A percentile compares a stretch with the other conserved stretches of the same genome.
These are phyloP conservation scores for Chaetomiaceae sp. DNA, from an alignment of 2,329 filamentous ascomycete genomes.

Conservation along the genomic window DNA sequence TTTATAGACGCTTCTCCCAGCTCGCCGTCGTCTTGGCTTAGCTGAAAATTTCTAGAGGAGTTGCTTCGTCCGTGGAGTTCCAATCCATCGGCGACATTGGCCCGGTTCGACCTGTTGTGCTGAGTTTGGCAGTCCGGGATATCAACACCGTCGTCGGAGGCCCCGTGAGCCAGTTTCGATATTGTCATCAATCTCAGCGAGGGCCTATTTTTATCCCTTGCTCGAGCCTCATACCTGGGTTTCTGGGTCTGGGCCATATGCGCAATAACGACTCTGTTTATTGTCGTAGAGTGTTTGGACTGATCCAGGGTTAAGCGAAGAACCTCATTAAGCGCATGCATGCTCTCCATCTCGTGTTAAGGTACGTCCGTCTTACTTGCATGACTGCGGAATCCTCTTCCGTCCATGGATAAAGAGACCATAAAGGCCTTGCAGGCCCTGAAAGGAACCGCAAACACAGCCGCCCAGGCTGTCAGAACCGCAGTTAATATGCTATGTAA, in stretches of 20 bases:
- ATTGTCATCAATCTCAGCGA: slow-evolving; percentile 1
- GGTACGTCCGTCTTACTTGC: slow-evolving; percentile 1
- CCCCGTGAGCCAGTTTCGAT: slow-evolving; percentile 4
- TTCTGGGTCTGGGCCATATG: not conserved
- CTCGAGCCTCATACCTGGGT: slow-evolving; percentile 4
- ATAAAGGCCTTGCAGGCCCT: not conserved
- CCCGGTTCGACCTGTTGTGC: not conserved
- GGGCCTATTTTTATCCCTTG: slow-evolving; percentile 12
- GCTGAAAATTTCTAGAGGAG: not conserved
- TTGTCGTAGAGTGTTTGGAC: not conserved
- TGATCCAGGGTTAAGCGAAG: slow-evolving; percentile 1
- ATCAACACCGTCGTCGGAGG: slow-evolving; percentile 6
- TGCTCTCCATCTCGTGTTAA: not conserved
- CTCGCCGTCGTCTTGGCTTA: not conserved
- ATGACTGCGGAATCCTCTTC: slow-evolving; percentile 1
- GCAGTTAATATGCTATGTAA: slow-evolving; percentile 8
- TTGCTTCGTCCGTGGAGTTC: not conserved
- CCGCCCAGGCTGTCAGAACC: not conserved
- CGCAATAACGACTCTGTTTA: not conserved
- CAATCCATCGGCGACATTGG: not conserved
- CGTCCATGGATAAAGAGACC: not conserved
- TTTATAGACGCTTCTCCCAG: slow-evolving; percentile 3
- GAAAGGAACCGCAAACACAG: not conserved
- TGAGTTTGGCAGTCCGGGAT: slow-evolving; percentile 11
- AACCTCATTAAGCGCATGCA: slow-evolving; percentile 2